A percentile compares a stretch with the other conserved stretches of the same genome.
phyloP scores from a whole-genome alignment of 305 asterid species.

The Plantago lanceolata region DNA sequence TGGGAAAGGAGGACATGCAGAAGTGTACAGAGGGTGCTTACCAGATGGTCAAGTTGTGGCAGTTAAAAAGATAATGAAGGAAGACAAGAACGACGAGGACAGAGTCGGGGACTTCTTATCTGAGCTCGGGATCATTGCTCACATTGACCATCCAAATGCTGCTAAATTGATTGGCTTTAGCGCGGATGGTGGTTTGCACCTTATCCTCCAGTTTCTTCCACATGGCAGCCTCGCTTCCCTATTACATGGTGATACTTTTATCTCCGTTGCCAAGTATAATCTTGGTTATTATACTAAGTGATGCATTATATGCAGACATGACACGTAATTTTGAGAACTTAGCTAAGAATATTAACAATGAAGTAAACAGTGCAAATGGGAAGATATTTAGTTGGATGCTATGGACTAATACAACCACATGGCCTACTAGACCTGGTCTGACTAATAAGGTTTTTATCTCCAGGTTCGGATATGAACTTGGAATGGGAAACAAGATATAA shows the following conservation, averaged over 20 bases:
- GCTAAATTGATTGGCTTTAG: constrained; percentile 84
- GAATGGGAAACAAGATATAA: constrained; percentile 67
- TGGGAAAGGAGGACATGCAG: constrained; percentile 98
- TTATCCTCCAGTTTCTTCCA: constrained; percentile 71
- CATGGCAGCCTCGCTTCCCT: constrained; percentile 77
- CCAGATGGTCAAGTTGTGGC: constrained; percentile 80
- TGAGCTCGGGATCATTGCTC: constrained; percentile 93
- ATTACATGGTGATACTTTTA: constrained; percentile 54
- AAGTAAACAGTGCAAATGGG: no score
- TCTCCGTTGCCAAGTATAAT: not conserved
- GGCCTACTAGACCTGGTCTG: constrained; percentile 6
- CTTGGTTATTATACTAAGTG: not conserved
- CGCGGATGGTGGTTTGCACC: constrained; percentile 70
- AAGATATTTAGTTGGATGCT: not conserved
- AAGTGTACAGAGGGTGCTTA: constrained; percentile 79
- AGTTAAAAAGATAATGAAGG: constrained; percentile 71
- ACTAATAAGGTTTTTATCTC: constrained; percentile 25
- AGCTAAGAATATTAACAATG: no score
- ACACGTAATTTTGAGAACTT: no score
- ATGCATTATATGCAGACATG: no score
- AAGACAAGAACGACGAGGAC: constrained; percentile 64
- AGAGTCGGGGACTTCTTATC: constrained; percentile 79
- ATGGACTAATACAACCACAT: not conserved
- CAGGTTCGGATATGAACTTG: constrained; percentile 52
- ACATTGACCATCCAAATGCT: constrained; percentile 81